Evolutionary conservation across 352 stramenopile genomes (phyloP).

Genomic region (Blastocystis sp.): DNA sequence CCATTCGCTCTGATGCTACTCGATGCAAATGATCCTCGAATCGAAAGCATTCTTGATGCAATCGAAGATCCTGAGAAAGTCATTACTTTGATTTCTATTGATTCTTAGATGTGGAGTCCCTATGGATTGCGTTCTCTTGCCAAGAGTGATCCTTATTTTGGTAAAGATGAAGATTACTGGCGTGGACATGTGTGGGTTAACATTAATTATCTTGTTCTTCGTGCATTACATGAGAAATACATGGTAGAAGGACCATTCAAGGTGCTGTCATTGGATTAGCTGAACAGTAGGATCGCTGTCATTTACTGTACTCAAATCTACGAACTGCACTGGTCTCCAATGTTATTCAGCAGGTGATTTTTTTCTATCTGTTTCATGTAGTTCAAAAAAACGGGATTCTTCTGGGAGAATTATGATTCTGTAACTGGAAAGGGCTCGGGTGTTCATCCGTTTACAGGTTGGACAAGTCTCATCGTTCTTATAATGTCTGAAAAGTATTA

Average conservation of each 20-base stretch:
- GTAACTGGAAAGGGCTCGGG: conserved; percentile 75
- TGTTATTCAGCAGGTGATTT: conserved; percentile 61
- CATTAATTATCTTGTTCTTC: conserved; percentile 81
- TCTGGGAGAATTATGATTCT: conserved; percentile 87
- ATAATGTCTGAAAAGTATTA: conserved; percentile 85
- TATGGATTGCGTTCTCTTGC: conserved; percentile 76
- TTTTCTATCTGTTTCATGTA: conserved; percentile 68
- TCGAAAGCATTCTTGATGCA: conserved; percentile 69
- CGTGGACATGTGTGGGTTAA: conserved; percentile 86
- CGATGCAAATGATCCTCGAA: conserved; percentile 69
- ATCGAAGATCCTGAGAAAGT: conserved; percentile 71
- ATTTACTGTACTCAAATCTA: conserved; percentile 64
- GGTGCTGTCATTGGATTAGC: conserved; percentile 61
- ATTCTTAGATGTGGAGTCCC: conserved; percentile 64
- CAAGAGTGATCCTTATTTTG: conserved; percentile 75
- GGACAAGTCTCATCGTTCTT: conserved; percentile 81
- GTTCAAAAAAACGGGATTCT: conserved; percentile 78
- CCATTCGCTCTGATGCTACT: conserved; percentile 72
- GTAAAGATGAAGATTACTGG: conserved; percentile 81
- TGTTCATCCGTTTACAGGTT: conserved; percentile 84
- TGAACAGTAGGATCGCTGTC: conserved; percentile 55
- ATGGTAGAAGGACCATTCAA: conserved; percentile 53
- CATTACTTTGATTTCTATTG: conserved; percentile 65
- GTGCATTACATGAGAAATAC: conserved; percentile 75
- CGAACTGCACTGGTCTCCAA: conserved; percentile 65